Percentiles rank a stretch among this genome's conserved stretches.
Conservation (phyloP, 768 basidiomycete species). For the Pholiota molesta region DNA sequence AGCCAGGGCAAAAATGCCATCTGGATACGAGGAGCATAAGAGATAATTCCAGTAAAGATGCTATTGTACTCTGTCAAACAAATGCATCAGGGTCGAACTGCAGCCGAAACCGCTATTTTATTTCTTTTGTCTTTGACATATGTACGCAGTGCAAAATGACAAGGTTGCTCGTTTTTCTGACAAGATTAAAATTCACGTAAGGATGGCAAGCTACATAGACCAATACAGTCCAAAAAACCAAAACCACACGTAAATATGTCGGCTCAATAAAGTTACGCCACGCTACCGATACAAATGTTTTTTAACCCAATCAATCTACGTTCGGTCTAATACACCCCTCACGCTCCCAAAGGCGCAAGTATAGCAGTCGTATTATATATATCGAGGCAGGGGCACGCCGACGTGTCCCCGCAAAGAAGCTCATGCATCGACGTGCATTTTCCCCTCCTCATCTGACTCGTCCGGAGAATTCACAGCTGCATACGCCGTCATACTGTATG, state of each 20-base stretch:
- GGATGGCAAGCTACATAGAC: background rate
- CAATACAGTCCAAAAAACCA: background rate
- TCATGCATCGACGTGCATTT: conserved; percentile 1
- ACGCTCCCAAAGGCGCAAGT: background rate
- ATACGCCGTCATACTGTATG: conserved; percentile 10
- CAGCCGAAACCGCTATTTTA: no score
- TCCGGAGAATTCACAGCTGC: conserved; percentile 12
- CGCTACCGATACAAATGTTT: background rate
- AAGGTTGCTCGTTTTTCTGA: background rate
- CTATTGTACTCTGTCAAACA: no score
- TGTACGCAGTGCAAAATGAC: no score
- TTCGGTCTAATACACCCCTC: background rate
- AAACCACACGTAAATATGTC: background rate
- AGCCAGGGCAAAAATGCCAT: conserved; percentile 57
- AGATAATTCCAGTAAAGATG: no score
- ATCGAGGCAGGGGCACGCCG: background rate
- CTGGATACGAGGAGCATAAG: conserved; percentile 42
- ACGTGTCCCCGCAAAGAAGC: background rate
- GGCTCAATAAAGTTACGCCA: background rate
- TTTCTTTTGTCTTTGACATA: no score
- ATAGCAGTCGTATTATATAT: background rate
- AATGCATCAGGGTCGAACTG: no score
- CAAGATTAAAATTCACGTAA: background rate
- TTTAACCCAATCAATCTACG: background rate
- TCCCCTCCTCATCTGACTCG: conserved; percentile 7